Percentiles rank a stretch among this genome's conserved stretches.
These are phyloP conservation scores for Gossypium davidsonii DNA, from an alignment of 441 rosid genomes.

Conservation along the genomic window DNA sequence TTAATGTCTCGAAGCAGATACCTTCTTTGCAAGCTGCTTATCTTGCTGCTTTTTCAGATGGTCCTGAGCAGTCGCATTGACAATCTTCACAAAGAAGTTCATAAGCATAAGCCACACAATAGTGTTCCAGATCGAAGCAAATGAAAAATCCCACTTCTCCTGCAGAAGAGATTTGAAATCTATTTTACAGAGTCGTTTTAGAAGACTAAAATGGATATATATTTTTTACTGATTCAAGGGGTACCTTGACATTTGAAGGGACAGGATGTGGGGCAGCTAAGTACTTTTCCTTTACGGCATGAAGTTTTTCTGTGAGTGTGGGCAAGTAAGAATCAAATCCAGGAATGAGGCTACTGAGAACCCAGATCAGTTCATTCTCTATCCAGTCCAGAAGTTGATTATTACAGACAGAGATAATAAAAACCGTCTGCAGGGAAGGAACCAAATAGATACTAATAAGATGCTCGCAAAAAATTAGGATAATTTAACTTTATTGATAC, in stretches of 20 bases:
- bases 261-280: slow-evolving; percentile 42
- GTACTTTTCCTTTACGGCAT: slow-evolving; percentile 52
- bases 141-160: slow-evolving; percentile 54
- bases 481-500: background rate
- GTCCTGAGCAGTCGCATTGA: slow-evolving; percentile 70
- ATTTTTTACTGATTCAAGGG: background rate
- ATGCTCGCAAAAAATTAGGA: background rate
- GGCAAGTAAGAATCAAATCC: slow-evolving; percentile 64
- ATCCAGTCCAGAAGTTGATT: slow-evolving; percentile 91
- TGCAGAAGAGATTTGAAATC: background rate
- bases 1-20: slow-evolving; percentile 23
- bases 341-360: slow-evolving; percentile 66
- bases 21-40: slow-evolving; percentile 37
- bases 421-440: slow-evolving; percentile 61
- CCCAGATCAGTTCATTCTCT: slow-evolving; percentile 77
- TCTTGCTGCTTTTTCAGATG: slow-evolving; percentile 74
- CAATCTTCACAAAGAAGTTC: slow-evolving; percentile 82
- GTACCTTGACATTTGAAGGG: slow-evolving; percentile 51
- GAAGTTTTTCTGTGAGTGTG: slow-evolving; percentile 50
- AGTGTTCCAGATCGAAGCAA: slow-evolving; percentile 75
- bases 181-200: background rate
- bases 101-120: slow-evolving; percentile 93
- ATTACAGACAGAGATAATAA: slow-evolving; percentile 78
- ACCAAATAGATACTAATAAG: background rate
- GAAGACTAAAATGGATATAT: background rate